These are phyloP conservation scores for Juglanconis sp. DNA, from an alignment of 2,329 filamentous ascomycete genomes.

Conservation along the genomic window DNA sequence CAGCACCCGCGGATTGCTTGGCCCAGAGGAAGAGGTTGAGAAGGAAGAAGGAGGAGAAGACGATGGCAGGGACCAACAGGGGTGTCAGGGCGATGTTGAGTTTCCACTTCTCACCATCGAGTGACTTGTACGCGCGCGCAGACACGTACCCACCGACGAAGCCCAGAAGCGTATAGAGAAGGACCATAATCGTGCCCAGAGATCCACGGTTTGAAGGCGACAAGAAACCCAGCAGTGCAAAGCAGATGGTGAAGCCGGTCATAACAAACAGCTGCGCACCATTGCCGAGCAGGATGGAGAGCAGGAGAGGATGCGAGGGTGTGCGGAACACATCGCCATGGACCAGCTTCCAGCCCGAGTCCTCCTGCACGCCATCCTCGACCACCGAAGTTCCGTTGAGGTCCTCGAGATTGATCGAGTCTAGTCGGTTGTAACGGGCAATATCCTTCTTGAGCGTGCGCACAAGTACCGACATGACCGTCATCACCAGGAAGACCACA, in stretches of 20 bases:
- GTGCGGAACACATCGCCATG: slow-evolving; percentile 96
- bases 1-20: slow-evolving; percentile 85
- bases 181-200: slow-evolving; percentile 85
- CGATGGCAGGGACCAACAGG: slow-evolving; percentile 76
- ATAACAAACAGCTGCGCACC: slow-evolving; percentile 97
- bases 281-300: slow-evolving; percentile 87
- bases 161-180: slow-evolving; percentile 90
- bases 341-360: slow-evolving; percentile 97
- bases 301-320: slow-evolving; percentile 75
- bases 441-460: slow-evolving; percentile 92
- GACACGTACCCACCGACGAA: slow-evolving; percentile 91
- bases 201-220: slow-evolving; percentile 95
- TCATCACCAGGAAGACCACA: slow-evolving; percentile 84
- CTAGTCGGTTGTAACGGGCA: slow-evolving; percentile 90
- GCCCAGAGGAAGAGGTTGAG: slow-evolving; percentile 96
- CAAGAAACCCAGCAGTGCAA: slow-evolving; percentile 89
- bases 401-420: slow-evolving; percentile 87
- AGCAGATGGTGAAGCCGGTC: slow-evolving; percentile 89
- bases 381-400: slow-evolving; percentile 73
- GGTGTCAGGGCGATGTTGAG: slow-evolving; percentile 87
- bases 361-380: slow-evolving; percentile 93
- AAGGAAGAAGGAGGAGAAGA: slow-evolving; percentile 87
- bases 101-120: slow-evolving; percentile 92
- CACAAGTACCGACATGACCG: slow-evolving; percentile 88
- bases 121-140: slow-evolving; percentile 88